These are phyloP conservation scores for Tolypocladium paradoxum DNA, from an alignment of 2,329 filamentous ascomycete genomes.

Conservation along the genomic window DNA sequence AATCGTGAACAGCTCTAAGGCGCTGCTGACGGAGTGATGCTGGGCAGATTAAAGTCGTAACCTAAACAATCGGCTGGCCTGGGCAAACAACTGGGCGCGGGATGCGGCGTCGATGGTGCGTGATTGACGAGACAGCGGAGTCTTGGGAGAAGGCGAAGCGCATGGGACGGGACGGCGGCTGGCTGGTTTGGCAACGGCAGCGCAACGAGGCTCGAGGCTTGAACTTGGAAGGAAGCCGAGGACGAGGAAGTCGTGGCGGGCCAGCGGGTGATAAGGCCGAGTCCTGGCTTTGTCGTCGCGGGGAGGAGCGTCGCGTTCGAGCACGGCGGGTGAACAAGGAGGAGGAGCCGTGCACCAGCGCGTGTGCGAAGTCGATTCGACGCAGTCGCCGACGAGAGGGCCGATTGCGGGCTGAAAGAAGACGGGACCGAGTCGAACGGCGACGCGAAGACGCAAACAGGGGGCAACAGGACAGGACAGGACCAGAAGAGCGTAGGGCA, in stretches of 20 bases:
- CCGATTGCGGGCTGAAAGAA: not conserved
- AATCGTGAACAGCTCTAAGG: slow-evolving; percentile 2
- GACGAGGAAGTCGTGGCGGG: not conserved
- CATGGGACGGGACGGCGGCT: not conserved
- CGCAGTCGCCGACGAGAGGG: not conserved
- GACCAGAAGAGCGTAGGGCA: not conserved
- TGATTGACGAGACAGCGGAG: not conserved
- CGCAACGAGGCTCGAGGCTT: not conserved
- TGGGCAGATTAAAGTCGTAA: slow-evolving; percentile 18
- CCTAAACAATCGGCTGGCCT: slow-evolving; percentile 13
- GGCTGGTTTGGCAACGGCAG: not conserved
- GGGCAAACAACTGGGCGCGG: slow-evolving; percentile 11
- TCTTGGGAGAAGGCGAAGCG: not conserved
- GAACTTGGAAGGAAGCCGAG: not conserved
- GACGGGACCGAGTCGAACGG: not conserved
- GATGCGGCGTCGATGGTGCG: not conserved
- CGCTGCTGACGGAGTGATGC: slow-evolving; percentile 14
- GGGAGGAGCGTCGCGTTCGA: not conserved
- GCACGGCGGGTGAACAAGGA: not conserved
- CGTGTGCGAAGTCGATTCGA: not conserved
- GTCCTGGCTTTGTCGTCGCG: not conserved
- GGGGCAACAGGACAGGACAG: not conserved
- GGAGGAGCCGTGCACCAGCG: not conserved
- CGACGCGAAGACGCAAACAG: not conserved
- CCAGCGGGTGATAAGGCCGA: not conserved